Percentiles rank a stretch among this genome's conserved stretches.
Evolutionary conservation across 2,329 filamentous ascomycete species (phyloP).

Genomic region (Nemania sp.): DNA sequence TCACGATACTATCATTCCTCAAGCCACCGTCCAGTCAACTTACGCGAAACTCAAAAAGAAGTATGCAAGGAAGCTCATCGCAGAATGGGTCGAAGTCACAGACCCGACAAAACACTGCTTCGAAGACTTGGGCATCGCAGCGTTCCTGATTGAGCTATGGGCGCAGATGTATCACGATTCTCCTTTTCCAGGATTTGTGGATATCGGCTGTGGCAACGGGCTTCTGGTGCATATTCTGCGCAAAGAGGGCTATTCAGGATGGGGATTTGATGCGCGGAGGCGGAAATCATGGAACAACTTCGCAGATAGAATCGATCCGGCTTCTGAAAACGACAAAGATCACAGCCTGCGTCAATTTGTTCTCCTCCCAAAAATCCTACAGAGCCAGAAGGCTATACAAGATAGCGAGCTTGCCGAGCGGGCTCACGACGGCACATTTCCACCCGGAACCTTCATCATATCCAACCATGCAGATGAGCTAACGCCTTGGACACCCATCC

Average conservation of each 20-base stretch:
- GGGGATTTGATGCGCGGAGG: constrained; percentile 87
- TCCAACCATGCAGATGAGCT: constrained; percentile 97
- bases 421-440: constrained; percentile 68
- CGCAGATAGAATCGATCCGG: constrained; percentile 23
- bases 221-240: constrained; percentile 82
- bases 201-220: constrained; percentile 95
- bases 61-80: constrained; percentile 72
- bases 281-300: constrained; percentile 86
- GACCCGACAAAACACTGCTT: constrained; percentile 93
- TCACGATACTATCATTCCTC: constrained; percentile 80
- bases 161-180: constrained; percentile 69
- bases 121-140: constrained; percentile 87
- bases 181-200: constrained; percentile 84
- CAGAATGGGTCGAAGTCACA: constrained; percentile 82
- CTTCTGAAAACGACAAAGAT: constrained; percentile 30
- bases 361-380: constrained; percentile 52
- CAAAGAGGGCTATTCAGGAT: constrained; percentile 79
- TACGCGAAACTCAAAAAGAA: constrained; percentile 79
- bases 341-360: constrained; percentile 49
- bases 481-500: constrained; percentile 91
- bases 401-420: constrained; percentile 30
- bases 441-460: constrained; percentile 81
- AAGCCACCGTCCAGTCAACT: constrained; percentile 76
- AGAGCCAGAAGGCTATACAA: constrained; percentile 8
- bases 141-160: constrained; percentile 94